Conservation (phyloP, 2,329 filamentous ascomycete species). For the Penicillium sp. region DNA sequence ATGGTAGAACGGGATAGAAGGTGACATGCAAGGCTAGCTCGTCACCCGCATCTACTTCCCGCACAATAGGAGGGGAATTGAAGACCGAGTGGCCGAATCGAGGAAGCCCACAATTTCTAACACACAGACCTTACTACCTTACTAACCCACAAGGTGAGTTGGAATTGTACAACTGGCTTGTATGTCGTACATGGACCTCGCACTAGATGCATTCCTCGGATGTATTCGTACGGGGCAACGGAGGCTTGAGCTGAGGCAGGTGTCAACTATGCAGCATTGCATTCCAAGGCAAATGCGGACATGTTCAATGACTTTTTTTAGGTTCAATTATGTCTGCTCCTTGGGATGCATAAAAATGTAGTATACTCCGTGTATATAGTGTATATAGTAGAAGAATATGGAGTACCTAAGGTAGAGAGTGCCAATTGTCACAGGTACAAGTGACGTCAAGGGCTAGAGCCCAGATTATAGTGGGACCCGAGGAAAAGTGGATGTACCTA, state of each 20-base stretch:
- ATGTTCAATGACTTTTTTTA: not conserved
- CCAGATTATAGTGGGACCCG: slow-evolving; percentile 8
- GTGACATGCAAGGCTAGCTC: not conserved
- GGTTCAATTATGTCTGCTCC: not conserved
- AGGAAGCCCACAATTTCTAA: not conserved
- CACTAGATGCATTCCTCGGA: slow-evolving; percentile 7
- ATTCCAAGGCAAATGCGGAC: not conserved
- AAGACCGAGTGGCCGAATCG: not conserved
- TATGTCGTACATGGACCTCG: slow-evolving; percentile 10
- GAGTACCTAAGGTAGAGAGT: not conserved
- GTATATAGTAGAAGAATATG: not conserved
- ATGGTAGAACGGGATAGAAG: not conserved
- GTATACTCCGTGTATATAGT: not conserved
- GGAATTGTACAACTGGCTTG: not conserved
- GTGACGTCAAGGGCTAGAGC: slow-evolving; percentile 7
- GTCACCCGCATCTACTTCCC: not conserved
- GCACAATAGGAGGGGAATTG: not conserved
- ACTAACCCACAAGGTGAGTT: not conserved
- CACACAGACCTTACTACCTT: not conserved
- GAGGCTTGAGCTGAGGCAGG: not conserved
- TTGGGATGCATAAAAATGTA: not conserved
- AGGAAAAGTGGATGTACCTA: slow-evolving; percentile 5
- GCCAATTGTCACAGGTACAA: slow-evolving; percentile 1
- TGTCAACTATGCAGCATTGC: slow-evolving; percentile 5
- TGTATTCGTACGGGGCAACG: slow-evolving; percentile 4